phyloP scores from a whole-genome alignment of 345 rosid species.

The Sisymbrium altissimum region DNA sequence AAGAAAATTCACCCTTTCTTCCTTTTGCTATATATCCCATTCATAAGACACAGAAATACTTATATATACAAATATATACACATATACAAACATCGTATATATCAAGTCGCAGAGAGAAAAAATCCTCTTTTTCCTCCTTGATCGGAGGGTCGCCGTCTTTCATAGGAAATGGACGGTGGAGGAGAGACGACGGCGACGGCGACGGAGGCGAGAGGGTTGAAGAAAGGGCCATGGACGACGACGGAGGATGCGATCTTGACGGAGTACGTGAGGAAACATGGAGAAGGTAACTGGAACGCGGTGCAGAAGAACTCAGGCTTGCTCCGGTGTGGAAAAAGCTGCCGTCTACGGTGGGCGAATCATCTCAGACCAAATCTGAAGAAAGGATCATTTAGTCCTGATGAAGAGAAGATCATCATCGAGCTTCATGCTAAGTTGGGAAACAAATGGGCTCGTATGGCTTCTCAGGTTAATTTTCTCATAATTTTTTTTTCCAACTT shows the following conservation, averaged over 20 bases:
- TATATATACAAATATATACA: constrained; percentile 22
- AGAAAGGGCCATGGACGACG: constrained; percentile 88
- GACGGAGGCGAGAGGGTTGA: constrained; percentile 37
- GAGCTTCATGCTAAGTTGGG: constrained; percentile 76
- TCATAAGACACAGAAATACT: constrained; percentile 13
- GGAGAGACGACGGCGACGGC: constrained; percentile 3
- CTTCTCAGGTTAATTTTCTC: constrained; percentile 57
- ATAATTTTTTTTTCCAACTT: background rate
- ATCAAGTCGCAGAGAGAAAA: constrained; percentile 21
- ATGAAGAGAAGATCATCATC: constrained; percentile 70
- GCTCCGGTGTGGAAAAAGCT: constrained; percentile 86
- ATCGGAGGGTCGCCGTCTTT: constrained; percentile 26
- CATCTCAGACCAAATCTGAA: constrained; percentile 85
- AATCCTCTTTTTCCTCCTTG: constrained; percentile 15
- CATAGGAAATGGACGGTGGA: constrained; percentile 28
- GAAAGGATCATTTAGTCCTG: constrained; percentile 64
- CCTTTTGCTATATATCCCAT: constrained; percentile 27
- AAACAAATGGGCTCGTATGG: constrained; percentile 98
- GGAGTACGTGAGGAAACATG: constrained; percentile 67
- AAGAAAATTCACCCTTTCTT: constrained; percentile 9
- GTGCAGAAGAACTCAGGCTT: constrained; percentile 67
- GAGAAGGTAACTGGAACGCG: constrained; percentile 86
- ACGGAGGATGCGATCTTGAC: constrained; percentile 68
- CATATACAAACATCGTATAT: constrained; percentile 25
- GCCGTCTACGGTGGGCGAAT: constrained; percentile 88